Evolutionary conservation across 495 filamentous ascomycete species (phyloP).

Genomic region (Penicillium robsamsonii): DNA sequence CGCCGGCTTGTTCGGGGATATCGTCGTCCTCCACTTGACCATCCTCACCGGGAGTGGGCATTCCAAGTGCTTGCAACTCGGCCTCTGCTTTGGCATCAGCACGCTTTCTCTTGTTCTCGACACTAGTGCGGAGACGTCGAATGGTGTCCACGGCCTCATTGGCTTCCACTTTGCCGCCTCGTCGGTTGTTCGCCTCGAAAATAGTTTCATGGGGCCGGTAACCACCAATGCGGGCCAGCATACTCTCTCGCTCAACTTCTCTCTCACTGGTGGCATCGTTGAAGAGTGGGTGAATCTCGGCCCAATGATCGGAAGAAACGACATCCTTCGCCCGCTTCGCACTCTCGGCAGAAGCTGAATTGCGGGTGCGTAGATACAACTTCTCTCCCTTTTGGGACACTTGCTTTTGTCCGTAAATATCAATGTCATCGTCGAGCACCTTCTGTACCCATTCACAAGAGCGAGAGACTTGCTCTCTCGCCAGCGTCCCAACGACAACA

Average conservation of each 20-base stretch:
- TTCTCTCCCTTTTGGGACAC: slow-evolving; percentile 90
- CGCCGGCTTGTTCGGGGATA: slow-evolving; percentile 40
- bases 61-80: slow-evolving; percentile 28
- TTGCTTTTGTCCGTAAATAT: slow-evolving; percentile 64
- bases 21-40: slow-evolving; percentile 37
- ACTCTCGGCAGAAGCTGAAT: slow-evolving; percentile 82
- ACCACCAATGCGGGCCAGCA: slow-evolving; percentile 80
- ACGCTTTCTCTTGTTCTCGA: slow-evolving; percentile 44
- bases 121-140: slow-evolving; percentile 60
- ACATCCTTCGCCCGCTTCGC: slow-evolving; percentile 80
- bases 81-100: slow-evolving; percentile 32
- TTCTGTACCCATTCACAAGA: slow-evolving; percentile 77
- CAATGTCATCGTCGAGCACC: slow-evolving; percentile 67
- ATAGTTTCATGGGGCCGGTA: slow-evolving; percentile 91
- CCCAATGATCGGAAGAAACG: slow-evolving; percentile 64
- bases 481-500: slow-evolving; percentile 71
- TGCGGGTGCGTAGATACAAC: slow-evolving; percentile 84
- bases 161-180: slow-evolving; percentile 51
- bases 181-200: slow-evolving; percentile 81
- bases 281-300: slow-evolving; percentile 72
- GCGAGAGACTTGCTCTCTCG: slow-evolving; percentile 66
- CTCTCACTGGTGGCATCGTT: slow-evolving; percentile 58
- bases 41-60: slow-evolving; percentile 26
- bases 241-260: slow-evolving; percentile 72
- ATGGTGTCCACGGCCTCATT: slow-evolving; percentile 78